Percentiles rank a stretch among this genome's conserved stretches.
These are phyloP conservation scores for Fonsecaea multimorphosa DNA, from an alignment of 2,329 filamentous ascomycete genomes.

Conservation along the genomic window DNA sequence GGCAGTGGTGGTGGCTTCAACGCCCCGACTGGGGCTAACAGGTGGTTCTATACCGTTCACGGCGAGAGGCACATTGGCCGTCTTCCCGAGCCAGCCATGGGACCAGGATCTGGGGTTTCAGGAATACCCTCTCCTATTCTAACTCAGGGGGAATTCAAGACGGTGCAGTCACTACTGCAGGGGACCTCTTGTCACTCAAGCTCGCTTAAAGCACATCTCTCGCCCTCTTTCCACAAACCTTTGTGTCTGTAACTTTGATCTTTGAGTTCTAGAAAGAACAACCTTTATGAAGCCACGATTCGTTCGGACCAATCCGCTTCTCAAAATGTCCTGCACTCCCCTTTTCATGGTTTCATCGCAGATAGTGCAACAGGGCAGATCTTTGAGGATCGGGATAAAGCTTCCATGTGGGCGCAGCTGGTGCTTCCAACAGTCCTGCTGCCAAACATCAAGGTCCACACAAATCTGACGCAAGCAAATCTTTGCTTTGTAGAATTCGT, in stretches of 20 bases:
- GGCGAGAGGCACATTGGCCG: constrained; percentile 3
- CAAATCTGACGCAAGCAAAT: background rate
- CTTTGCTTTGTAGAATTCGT: background rate
- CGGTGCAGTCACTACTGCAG: constrained; percentile 14
- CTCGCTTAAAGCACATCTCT: constrained; percentile 6
- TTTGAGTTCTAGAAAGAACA: background rate
- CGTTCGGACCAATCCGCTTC: background rate
- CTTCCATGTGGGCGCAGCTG: background rate
- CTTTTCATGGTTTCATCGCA: background rate
- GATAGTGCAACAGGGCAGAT: background rate
- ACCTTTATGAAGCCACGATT: background rate
- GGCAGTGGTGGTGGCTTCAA: background rate
- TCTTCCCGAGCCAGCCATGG: constrained; percentile 14
- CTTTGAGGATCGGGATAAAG: background rate
- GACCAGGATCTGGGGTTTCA: constrained; percentile 21
- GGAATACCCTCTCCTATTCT: constrained; percentile 11
- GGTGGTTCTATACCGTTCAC: background rate
- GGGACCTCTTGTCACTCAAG: constrained; percentile 15
- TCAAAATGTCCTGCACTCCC: background rate
- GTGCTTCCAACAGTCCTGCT: background rate
- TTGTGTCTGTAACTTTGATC: background rate
- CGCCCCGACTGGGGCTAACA: background rate
- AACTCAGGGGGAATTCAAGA: constrained; percentile 13
- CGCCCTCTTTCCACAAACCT: background rate
- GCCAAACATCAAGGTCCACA: background rate